Evolutionary conservation across 331 rosid genomes (phyloP).

Genomic region (Phaseolus coccineus): DNA sequence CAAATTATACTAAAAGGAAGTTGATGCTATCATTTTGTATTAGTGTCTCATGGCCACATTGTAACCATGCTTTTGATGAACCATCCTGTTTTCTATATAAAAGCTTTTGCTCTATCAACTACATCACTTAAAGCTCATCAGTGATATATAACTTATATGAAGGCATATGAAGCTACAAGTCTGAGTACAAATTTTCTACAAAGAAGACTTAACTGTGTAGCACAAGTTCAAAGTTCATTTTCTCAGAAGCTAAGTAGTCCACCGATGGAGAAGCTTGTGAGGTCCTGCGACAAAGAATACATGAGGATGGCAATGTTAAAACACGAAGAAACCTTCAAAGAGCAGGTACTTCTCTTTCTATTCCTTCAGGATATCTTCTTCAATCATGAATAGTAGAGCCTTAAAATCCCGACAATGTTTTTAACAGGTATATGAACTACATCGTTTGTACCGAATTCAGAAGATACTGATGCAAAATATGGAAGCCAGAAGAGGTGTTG

Average conservation of each 20-base stretch:
- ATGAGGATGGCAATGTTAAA: constrained; percentile 93
- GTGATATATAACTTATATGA: constrained; percentile 32
- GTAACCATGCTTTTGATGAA: constrained; percentile 36
- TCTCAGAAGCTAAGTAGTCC: constrained; percentile 30
- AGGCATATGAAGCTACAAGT: constrained; percentile 37
- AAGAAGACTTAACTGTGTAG: constrained; percentile 33
- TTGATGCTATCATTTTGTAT: constrained; percentile 55
- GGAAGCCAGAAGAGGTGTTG: constrained; percentile 52
- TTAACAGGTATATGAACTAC: constrained; percentile 84
- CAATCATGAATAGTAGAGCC: neutral
- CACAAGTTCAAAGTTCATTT: constrained; percentile 15
- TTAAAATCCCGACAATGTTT: neutral
- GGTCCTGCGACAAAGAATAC: constrained; percentile 73
- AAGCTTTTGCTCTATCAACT: constrained; percentile 41
- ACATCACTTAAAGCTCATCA: constrained; percentile 37
- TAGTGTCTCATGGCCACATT: constrained; percentile 39
- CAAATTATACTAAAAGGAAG: constrained; percentile 60
- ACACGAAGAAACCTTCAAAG: constrained; percentile 91
- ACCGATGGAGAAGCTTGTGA: constrained; percentile 76
- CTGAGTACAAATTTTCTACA: constrained; percentile 44
- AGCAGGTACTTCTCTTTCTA: constrained; percentile 69
- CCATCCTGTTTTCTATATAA: constrained; percentile 34
- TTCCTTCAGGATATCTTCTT: constrained; percentile 4
- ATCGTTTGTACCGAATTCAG: constrained; percentile 82
- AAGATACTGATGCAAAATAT: constrained; percentile 74